These are phyloP conservation scores for Ogataea nitratoaversa DNA, from an alignment of 805 yeast genomes.

Conservation along the genomic window DNA sequence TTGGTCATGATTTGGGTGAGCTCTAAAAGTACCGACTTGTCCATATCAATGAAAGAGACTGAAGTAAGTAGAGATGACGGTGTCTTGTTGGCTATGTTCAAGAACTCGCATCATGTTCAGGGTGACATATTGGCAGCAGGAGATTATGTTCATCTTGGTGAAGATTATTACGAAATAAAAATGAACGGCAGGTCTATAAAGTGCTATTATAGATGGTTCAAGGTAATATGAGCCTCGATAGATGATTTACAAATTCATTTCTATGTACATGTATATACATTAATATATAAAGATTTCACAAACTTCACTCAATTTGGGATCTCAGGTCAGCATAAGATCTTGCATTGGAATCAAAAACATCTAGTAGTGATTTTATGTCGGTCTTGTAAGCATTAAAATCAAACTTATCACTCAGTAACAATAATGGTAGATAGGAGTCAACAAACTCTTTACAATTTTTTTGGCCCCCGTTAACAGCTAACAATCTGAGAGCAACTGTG, in stretches of 20 bases:
- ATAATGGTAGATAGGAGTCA: constrained; percentile 13
- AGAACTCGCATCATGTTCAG: constrained; percentile 1
- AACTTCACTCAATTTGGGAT: background rate
- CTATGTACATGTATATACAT: background rate
- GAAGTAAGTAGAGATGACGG: background rate
- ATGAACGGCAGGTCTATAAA: constrained; percentile 1
- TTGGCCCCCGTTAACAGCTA: constrained; percentile 8
- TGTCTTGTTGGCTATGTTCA: constrained; percentile 14
- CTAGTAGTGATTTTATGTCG: constrained; percentile 1
- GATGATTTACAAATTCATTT: background rate
- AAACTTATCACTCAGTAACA: constrained; percentile 7
- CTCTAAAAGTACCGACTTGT: background rate
- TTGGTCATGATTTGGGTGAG: background rate
- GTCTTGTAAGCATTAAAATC: constrained; percentile 2
- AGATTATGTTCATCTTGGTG: constrained; percentile 14
- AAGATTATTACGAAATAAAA: constrained; percentile 11
- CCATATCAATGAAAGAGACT: too few relatives aligned
- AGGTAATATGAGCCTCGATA: constrained; percentile 7
- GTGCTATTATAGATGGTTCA: constrained; percentile 21
- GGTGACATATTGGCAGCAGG: constrained; percentile 3
- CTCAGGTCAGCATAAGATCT: constrained; percentile 3
- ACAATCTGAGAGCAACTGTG: constrained; percentile 6
- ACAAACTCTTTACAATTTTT: constrained; percentile 10
- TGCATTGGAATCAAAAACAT: constrained; percentile 6
- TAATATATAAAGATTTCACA: too few relatives aligned